Evolutionary conservation across 345 rosid genomes (phyloP), one percentile per base, ranked within the genome.

Genomic region (Dipteronia dyeriana): DNA sequence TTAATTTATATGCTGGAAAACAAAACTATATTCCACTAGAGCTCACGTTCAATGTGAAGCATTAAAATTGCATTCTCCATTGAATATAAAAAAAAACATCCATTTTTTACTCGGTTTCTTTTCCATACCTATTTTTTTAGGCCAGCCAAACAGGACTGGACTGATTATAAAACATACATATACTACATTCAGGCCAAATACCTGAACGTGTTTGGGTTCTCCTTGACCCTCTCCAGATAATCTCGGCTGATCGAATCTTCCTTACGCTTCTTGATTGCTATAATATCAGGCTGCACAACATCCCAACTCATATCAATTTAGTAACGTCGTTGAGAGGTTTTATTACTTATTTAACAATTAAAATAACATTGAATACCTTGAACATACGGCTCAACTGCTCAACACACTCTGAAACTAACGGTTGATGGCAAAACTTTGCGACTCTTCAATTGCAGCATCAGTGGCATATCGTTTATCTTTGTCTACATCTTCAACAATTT

Each of bases 371-470:
- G 45, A 66, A 41, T 83, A 93, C 99, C 97, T 94, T 97, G 84
- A 97, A 94, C 99, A 90, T 94, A 77, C 96, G 93, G 82, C 91
- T 94, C 77, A 97, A 78, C 78, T 92, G 98, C 87, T 91, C 97
- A 2, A 97, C 98, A 73, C 97, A 94, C 86, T 92, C 98, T 9
- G 82, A 83, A 38, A 94, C 96, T 57, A 97, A 79, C 25, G 89
- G 98, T 73, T 91, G 98, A 82, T 92, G 94, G 47, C 88, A 92
- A 78, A 26, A 90, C 87, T 72, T 94, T 94, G 79, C 98, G 81
- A 60, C 96, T 87, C 91, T 97, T 97, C 99, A 97, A 97, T 87
- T 17, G 99, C 98, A 63, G 99, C 99, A 84, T 97, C 99, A 75
- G 94, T 91, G 0, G 98, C 97, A 61, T 91, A 94, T 31, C 96